Conservation (phyloP, 2,329 filamentous ascomycete genomes). For the Colletotrichum coccodes region DNA sequence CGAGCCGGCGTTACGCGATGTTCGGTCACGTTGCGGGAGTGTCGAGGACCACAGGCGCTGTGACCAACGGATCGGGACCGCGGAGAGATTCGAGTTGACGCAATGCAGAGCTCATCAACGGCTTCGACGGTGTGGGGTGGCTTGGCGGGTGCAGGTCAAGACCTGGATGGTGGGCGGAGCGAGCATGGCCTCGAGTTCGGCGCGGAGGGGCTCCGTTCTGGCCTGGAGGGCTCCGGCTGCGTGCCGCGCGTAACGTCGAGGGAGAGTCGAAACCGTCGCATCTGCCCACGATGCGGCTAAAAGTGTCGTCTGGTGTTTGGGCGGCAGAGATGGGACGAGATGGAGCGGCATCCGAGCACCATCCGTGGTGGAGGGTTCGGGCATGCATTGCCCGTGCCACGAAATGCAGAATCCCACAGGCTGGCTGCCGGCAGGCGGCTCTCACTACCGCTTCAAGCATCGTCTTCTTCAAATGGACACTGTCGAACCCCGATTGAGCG, state of each 20-base stretch:
- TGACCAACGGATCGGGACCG: background rate
- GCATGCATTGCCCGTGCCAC: background rate
- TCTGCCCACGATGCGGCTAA: background rate
- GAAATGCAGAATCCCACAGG: background rate
- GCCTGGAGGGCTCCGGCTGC: background rate
- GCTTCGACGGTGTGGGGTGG: conserved; percentile 7
- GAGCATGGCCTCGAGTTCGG: background rate
- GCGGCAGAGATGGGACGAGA: background rate
- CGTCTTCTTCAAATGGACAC: background rate
- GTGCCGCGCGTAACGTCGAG: no score
- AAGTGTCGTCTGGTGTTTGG: background rate
- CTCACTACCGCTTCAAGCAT: background rate
- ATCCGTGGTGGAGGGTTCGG: background rate
- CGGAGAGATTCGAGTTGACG: background rate
- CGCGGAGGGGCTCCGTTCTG: background rate
- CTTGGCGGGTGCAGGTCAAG: background rate
- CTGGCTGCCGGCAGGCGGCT: background rate
- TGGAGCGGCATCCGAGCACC: background rate
- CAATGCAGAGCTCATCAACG: background rate
- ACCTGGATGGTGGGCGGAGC: background rate
- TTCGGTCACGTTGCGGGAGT: background rate
- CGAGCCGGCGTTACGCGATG: background rate
- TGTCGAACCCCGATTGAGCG: background rate
- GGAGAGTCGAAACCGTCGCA: conserved; percentile 4
- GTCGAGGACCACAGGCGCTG: background rate